phyloP scores from a whole-genome alignment of 345 rosid species.

The Syzygium jambos region DNA sequence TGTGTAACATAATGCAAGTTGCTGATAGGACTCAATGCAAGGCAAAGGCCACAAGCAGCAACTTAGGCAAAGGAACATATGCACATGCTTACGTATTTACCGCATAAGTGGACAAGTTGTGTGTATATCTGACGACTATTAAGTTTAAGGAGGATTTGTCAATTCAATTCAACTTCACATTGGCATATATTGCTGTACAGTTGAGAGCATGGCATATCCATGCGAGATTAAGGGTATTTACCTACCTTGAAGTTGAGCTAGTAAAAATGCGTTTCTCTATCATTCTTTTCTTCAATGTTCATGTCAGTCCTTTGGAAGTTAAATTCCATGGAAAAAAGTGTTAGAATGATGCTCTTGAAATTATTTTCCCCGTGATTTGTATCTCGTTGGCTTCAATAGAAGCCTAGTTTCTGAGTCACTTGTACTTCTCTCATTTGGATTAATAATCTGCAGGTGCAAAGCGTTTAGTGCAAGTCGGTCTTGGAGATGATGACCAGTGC shows the following conservation, averaged over 20 bases:
- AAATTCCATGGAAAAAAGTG: neutral
- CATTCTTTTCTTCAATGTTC: neutral
- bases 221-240: neutral
- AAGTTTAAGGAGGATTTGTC: neutral
- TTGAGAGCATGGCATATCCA: neutral
- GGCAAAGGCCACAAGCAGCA: neutral
- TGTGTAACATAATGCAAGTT: neutral
- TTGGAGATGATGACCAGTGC: constrained; percentile 91
- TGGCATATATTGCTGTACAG: neutral
- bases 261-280: neutral
- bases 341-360: neutral
- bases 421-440: neutral
- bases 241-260: neutral
- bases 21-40: neutral
- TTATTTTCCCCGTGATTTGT: neutral
- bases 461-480: constrained; percentile 67
- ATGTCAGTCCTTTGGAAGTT: neutral
- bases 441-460: constrained; percentile 55
- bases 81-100: neutral
- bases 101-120: neutral
- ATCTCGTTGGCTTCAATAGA: neutral
- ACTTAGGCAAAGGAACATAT: neutral
- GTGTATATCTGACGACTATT: neutral
- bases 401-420: neutral
- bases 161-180: neutral